Evolutionary conservation across 495 filamentous ascomycete species (phyloP), one percentile per base, ranked within the genome.

Genomic region (Clavariopsis aquatica): DNA sequence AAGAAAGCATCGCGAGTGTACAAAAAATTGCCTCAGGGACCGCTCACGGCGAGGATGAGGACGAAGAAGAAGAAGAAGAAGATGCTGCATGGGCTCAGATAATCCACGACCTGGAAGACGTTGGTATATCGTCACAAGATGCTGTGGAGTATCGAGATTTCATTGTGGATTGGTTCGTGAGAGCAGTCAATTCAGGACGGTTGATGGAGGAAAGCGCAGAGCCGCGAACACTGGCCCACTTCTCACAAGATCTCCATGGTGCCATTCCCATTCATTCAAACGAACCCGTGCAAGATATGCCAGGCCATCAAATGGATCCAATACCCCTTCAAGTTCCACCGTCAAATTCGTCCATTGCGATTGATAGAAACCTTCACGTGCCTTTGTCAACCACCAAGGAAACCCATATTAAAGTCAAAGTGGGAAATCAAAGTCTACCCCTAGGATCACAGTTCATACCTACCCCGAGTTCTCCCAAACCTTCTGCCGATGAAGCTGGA

Each of bases 61-160:
- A 60, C 12, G 57, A 51, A 19, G 66, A 69, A 4, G 64, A 65
- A 23, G 57, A 60, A 6, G 57, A 51, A 19, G 66, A 69, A 4
- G 66, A 64, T 43, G 56, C 61, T 10, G 60, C 61, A 23, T 69
- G 66, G 66, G 41, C 55, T 43, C 38, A 43, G 29, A 69, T 69
- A 38, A 60, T 71, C 31, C 46, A 63, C 17, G 69, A 71, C 41
- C 52, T 71, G 2, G 69, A 71, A 62, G 69, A 71, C 41, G 52
- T 71, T 29, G 69, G 69, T 13, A 58, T 71, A 9, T 60, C 60
- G 8, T 13, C 54, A 24, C 49, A 57, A 45, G 51, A 58, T 29
- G 63, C 54, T 19, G 13, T 41, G 13, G 36, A 68, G 19, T 65
- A 64, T 29, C 54, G 69, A 24, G 52, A 66, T 29, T 65, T 71